These are phyloP conservation scores for Fusarium transvaalense DNA, from an alignment of 2,329 filamentous ascomycete species.

Conservation along the genomic window DNA sequence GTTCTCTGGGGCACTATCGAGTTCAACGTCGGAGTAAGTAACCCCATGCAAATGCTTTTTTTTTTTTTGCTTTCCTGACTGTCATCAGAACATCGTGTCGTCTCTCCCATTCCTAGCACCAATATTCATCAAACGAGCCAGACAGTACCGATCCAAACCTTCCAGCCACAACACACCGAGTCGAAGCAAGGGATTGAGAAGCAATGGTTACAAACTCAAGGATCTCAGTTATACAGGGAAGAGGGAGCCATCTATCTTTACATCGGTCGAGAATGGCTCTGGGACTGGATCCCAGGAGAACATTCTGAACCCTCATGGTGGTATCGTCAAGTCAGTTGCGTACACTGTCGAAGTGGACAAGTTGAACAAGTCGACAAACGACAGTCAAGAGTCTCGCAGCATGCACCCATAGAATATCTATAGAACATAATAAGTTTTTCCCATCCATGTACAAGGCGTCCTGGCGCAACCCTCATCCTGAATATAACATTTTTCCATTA, in stretches of 20 bases:
- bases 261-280: constrained; percentile 43
- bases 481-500: background rate
- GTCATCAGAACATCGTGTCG: constrained; percentile 59
- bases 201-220: constrained; percentile 56
- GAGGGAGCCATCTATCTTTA: constrained; percentile 50
- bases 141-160: constrained; percentile 57
- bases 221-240: constrained; percentile 50
- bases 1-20: constrained; percentile 69
- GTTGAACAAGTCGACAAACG: background rate
- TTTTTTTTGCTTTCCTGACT: background rate
- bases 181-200: constrained; percentile 46
- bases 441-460: background rate
- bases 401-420: background rate
- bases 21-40: constrained; percentile 67
- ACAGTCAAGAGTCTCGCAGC: background rate
- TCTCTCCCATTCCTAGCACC: constrained; percentile 61
- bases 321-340: constrained; percentile 58
- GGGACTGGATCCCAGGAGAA: constrained; percentile 56
- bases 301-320: constrained; percentile 51
- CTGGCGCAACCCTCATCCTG: background rate
- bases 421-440: background rate
- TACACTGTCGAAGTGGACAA: constrained; percentile 57
- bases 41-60: too few relatives aligned
- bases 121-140: constrained; percentile 58
- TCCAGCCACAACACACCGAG: constrained; percentile 49